These are phyloP conservation scores for Lactarius quietus DNA, from an alignment of 768 basidiomycete genomes.

Conservation along the genomic window DNA sequence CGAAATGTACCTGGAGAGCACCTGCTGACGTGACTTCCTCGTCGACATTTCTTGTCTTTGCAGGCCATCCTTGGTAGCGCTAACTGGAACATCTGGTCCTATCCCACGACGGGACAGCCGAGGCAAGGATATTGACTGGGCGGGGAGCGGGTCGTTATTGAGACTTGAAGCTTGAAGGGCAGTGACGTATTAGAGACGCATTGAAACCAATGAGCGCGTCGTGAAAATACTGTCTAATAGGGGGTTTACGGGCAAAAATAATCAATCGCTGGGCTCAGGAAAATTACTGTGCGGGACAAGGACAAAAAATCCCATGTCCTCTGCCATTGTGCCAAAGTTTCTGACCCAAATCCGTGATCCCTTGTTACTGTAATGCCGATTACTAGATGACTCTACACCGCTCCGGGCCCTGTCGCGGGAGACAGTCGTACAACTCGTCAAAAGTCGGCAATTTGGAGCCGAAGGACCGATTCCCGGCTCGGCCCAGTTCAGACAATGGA, in stretches of 20 bases:
- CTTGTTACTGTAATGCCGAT: no score
- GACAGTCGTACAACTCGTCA: no score
- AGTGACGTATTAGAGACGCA: neutral
- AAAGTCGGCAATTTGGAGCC: neutral
- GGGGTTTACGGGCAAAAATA: no score
- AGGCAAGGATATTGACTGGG: constrained; percentile 13
- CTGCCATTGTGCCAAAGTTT: no score
- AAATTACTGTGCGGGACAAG: no score
- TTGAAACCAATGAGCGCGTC: neutral
- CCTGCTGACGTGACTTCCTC: constrained; percentile 8
- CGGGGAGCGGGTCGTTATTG: constrained; percentile 11
- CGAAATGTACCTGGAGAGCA: constrained; percentile 2
- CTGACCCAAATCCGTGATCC: no score
- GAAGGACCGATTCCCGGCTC: neutral
- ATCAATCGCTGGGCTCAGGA: no score
- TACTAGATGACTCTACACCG: no score
- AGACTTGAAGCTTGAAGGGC: neutral
- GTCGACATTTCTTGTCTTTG: neutral
- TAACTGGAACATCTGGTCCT: constrained; percentile 34
- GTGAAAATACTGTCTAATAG: neutral
- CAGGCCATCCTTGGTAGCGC: constrained; percentile 54
- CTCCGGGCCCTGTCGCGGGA: no score
- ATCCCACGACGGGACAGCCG: neutral
- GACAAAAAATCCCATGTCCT: no score
- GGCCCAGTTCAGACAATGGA: neutral